Evolutionary conservation across 1,284 basidiomycete genomes (phyloP).

Genomic region (Thelephora terrestris): DNA sequence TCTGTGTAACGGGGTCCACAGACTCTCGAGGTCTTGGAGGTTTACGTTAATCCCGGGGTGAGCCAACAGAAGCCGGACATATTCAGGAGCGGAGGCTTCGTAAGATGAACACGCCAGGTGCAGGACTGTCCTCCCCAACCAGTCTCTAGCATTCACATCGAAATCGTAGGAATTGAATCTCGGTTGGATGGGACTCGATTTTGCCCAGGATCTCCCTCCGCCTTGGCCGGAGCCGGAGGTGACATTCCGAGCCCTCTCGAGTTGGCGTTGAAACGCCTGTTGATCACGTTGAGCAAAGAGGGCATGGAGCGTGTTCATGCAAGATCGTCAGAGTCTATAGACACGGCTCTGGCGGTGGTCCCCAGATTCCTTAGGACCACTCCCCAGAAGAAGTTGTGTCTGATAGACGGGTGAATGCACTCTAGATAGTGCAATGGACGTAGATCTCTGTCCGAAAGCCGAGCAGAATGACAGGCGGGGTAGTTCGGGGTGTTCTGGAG

Average conservation of each 20-base stretch:
- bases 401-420: neutral
- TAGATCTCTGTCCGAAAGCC: no score
- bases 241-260: conserved; percentile 37
- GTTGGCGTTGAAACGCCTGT: conserved; percentile 74
- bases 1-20: conserved; percentile 89
- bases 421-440: no score
- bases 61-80: conserved; percentile 70
- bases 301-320: conserved; percentile 77
- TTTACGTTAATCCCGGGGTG: conserved; percentile 80
- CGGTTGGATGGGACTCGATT: conserved; percentile 34
- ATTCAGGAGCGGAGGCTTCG: conserved; percentile 62
- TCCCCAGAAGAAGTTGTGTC: neutral
- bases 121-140: conserved; percentile 69
- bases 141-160: conserved; percentile 70
- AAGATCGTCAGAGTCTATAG: conserved; percentile 18
- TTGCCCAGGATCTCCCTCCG: conserved; percentile 58
- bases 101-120: conserved; percentile 70
- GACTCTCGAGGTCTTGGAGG: conserved; percentile 71
- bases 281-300: conserved; percentile 68
- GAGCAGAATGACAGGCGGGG: no score
- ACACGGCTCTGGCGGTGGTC: neutral
- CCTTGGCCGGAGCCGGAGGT: conserved; percentile 30
- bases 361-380: neutral
- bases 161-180: conserved; percentile 21
- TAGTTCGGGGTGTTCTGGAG: no score